A percentile compares a stretch with the other conserved stretches of the same genome.
Conservation (phyloP, 2,329 filamentous ascomycete genomes). For the Pseudogymnoascus sp. region DNA sequence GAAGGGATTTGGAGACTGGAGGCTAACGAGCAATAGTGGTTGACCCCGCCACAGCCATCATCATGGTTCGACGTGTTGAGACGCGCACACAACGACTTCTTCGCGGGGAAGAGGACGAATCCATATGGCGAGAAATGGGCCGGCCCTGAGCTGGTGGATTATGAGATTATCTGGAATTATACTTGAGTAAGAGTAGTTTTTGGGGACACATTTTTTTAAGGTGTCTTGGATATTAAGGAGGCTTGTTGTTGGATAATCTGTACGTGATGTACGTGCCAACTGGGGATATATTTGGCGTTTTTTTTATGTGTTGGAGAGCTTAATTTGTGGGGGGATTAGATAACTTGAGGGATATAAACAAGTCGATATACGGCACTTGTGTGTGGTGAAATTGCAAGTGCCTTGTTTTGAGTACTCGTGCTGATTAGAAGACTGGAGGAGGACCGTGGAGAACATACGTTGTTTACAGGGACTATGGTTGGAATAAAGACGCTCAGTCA, state of each 20-base stretch:
- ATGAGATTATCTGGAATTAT: slow-evolving; percentile 44
- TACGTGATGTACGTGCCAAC: slow-evolving; percentile 4
- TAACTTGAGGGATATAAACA: background rate
- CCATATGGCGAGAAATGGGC: slow-evolving; percentile 47
- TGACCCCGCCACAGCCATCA: slow-evolving; percentile 46
- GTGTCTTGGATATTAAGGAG: background rate
- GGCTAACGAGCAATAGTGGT: slow-evolving; percentile 35
- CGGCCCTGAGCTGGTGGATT: slow-evolving; percentile 38
- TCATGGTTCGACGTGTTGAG: slow-evolving; percentile 47
- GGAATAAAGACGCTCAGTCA: no score
- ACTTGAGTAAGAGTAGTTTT: slow-evolving; percentile 30
- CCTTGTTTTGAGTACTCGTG: background rate
- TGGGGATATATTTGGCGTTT: background rate
- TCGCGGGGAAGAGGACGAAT: slow-evolving; percentile 41
- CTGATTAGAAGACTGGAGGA: background rate
- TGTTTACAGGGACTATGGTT: no score
- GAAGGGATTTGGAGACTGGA: background rate
- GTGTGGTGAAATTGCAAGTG: background rate
- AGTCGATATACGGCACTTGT: background rate
- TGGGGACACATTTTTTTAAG: background rate
- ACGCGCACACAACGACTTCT: slow-evolving; percentile 46
- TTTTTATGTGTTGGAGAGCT: background rate
- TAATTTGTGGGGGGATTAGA: background rate
- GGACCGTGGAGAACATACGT: no score
- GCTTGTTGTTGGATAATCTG: background rate